These are phyloP conservation scores for Ascochyta pisi DNA, from an alignment of 2,329 filamentous ascomycete genomes.

Conservation along the genomic window DNA sequence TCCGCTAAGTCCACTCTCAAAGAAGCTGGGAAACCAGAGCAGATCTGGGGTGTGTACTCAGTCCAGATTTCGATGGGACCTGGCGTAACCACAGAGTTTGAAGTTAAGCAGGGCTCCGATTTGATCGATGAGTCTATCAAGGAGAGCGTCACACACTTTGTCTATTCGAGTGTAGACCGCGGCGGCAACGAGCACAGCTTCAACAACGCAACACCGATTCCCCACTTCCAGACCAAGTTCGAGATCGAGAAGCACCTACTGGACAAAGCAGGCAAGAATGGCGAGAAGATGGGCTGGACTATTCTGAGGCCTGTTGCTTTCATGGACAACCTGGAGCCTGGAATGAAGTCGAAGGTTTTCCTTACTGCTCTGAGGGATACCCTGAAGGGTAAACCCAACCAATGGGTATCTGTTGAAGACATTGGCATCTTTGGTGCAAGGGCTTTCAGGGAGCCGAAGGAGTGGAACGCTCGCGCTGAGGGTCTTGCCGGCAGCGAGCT, in stretches of 20 bases:
- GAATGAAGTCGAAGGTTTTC: conserved; percentile 59
- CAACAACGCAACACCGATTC: conserved; percentile 57
- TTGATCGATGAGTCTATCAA: conserved; percentile 66
- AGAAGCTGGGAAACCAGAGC: conserved; percentile 37
- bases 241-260: conserved; percentile 68
- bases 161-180: conserved; percentile 70
- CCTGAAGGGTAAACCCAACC: conserved; percentile 52
- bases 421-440: conserved; percentile 61
- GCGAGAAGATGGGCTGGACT: conserved; percentile 63
- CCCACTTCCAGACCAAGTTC: conserved; percentile 69
- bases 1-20: conserved; percentile 50
- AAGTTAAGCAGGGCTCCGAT: conserved; percentile 63
- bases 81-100: conserved; percentile 52
- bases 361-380: conserved; percentile 53
- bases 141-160: conserved; percentile 64
- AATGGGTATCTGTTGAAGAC: conserved; percentile 53
- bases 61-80: conserved; percentile 61
- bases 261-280: conserved; percentile 50
- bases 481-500: conserved; percentile 62
- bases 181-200: conserved; percentile 62
- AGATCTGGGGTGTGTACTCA: conserved; percentile 67
- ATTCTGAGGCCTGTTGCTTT: conserved; percentile 69
- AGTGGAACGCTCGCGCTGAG: conserved; percentile 55
- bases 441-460: conserved; percentile 55
- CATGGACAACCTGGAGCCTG: conserved; percentile 64